Evolutionary conservation across 352 stramenopile genomes (phyloP), one percentile per base, ranked within the genome.

Genomic region (Phytophthora nicotianae): DNA sequence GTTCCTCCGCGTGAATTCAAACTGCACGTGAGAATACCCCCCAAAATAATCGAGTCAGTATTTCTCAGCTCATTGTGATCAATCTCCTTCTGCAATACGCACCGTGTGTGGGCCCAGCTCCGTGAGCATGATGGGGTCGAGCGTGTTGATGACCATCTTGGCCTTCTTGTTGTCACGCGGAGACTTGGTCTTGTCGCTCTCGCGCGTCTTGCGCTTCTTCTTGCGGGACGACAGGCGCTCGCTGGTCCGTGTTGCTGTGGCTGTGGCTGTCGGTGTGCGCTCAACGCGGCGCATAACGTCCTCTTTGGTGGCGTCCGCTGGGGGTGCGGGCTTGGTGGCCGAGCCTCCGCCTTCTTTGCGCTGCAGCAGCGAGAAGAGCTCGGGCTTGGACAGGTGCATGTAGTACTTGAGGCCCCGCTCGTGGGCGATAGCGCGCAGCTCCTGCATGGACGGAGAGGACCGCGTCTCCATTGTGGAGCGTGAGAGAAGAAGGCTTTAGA

Each of bases 51-150:
- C 16, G 17, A 67, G 45, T 61, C 68, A 74, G 51, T 51, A 68
- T 52, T 21, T 46, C 37, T 14, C 50, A 59, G 53, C 4, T 21
- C 29, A 47, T 20, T 20, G 11, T 23, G 21, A 26, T 29, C 27
- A 23, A 9, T 24, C 23, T 29, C 17, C 20, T 49, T 14, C 20
- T 29, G 17, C 19, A 46, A 10, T 17, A 71, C 72, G 32, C 55
- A 94, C 86, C 77, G 84, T 95, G 54, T 96, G 71, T 20, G 74
- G 74, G 5, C 81, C 84, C 24, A 97, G 61, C 46, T 84, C 79
- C 14, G 79, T 81, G 48, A 96, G 68, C 88, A 96, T 95, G 56
- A 97, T 97, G 29, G 90, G 90, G 62, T 97, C 90, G 2, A 90
- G 68, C 20, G 83, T 85, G 63, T 95, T 96, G 29, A 88, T 82